A percentile compares a stretch with the other conserved stretches of the same genome.
Conservation (phyloP, 225 moss, liverwort and hornwort species). For the Straminergon stramineum region DNA sequence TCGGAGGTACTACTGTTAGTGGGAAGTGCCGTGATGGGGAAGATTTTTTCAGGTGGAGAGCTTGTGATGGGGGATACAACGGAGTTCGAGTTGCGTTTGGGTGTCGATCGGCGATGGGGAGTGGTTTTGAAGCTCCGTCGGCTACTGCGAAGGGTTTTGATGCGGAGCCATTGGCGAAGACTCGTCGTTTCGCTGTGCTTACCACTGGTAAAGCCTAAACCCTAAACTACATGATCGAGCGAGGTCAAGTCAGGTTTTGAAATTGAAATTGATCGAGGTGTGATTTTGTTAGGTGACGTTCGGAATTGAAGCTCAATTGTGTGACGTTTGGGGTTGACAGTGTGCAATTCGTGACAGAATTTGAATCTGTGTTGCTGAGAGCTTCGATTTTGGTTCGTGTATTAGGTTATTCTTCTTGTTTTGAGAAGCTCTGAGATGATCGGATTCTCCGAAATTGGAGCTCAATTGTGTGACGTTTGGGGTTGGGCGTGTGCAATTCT, state of each 20-base stretch:
- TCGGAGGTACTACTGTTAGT: not conserved
- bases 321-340: not conserved
- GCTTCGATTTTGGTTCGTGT: not conserved
- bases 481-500: not conserved
- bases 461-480: not conserved
- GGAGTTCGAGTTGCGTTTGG: not conserved
- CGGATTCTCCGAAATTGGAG: not conserved
- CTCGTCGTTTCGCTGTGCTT: conserved; percentile 30
- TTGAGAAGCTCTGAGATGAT: not conserved
- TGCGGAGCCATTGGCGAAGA: not conserved
- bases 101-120: not conserved
- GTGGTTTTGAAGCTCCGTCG: not conserved
- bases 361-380: not conserved
- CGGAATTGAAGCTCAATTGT: not conserved
- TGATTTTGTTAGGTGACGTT: not conserved
- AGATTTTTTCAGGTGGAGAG: not conserved
- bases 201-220: conserved; percentile 11
- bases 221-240: not conserved
- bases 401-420: not conserved
- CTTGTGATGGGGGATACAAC: not conserved
- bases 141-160: not conserved
- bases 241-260: not conserved
- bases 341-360: not conserved
- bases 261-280: not conserved
- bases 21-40: not conserved